These are phyloP conservation scores for Malus orientalis DNA, from an alignment of 306 rosid genomes.

Conservation along the genomic window DNA sequence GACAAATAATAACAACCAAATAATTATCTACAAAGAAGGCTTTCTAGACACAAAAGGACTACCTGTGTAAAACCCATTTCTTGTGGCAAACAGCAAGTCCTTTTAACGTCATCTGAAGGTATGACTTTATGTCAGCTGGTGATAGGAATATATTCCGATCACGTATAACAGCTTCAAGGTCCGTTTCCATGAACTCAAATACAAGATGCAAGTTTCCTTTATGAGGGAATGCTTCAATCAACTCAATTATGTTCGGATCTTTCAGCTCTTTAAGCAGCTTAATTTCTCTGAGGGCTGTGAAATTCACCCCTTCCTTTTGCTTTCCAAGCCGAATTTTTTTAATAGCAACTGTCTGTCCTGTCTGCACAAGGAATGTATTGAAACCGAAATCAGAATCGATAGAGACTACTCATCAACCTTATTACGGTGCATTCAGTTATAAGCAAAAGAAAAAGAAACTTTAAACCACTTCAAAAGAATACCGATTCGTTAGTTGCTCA, in stretches of 20 bases:
- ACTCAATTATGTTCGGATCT: conserved; percentile 74
- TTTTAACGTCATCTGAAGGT: conserved; percentile 84
- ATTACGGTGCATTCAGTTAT: neutral
- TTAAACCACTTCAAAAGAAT: neutral
- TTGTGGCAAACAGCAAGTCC: conserved; percentile 91
- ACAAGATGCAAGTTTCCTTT: conserved; percentile 94
- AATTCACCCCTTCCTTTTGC: conserved; percentile 94
- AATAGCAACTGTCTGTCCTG: conserved; percentile 86
- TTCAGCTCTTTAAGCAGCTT: conserved; percentile 85
- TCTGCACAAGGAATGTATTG: conserved; percentile 44
- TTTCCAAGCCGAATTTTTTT: conserved; percentile 94
- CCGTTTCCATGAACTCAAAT: conserved; percentile 96
- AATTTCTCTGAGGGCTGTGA: conserved; percentile 89
- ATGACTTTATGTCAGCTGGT: conserved; percentile 82
- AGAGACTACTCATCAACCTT: neutral
- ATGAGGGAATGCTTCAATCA: conserved; percentile 85
- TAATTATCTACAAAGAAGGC: neutral
- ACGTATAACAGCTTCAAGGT: conserved; percentile 94
- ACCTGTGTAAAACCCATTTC: conserved; percentile 99
- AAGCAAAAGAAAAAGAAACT: neutral
- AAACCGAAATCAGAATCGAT: neutral
- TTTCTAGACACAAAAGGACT: conserved; percentile 3
- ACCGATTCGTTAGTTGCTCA: neutral
- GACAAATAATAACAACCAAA: conserved; percentile 14
- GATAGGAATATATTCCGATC: conserved; percentile 85